Conservation (phyloP, 164 flowering plant genomes). For the Brasenia schreberi region DNA sequence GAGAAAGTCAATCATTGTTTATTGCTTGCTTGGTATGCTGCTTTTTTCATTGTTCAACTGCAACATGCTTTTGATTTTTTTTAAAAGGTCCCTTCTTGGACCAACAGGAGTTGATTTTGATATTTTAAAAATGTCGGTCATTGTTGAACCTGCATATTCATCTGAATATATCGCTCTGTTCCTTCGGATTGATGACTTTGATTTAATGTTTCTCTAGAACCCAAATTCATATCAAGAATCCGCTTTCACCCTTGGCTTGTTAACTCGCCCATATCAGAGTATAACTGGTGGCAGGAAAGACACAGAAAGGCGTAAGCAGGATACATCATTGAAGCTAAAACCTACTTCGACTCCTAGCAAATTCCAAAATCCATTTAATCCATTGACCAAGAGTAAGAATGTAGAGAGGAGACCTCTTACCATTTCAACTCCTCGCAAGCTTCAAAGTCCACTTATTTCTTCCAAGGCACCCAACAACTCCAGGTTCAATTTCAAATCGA, state of each 20-base stretch:
- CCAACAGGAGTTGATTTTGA: neutral
- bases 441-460: constrained; percentile 12
- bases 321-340: too few species aligned
- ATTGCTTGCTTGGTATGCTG: neutral
- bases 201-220: constrained; percentile 20
- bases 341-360: neutral
- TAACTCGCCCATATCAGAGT: neutral
- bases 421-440: neutral
- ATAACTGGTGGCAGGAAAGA: neutral
- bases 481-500: neutral
- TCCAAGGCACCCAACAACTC: constrained; percentile 15
- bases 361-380: neutral
- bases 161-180: neutral
- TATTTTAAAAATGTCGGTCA: too few species aligned
- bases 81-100: neutral
- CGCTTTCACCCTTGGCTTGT: constrained; percentile 23
- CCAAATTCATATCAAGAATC: constrained; percentile 55
- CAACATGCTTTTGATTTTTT: neutral
- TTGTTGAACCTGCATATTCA: too few species aligned
- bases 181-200: neutral
- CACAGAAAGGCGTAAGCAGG: neutral
- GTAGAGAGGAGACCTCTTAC: constrained; percentile 8
- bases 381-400: neutral
- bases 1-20: constrained; percentile 20
- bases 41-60: neutral